Base-by-base conservation (phyloP, 1,284 basidiomycete species). In the Trichosporon ovoides region DNA sequence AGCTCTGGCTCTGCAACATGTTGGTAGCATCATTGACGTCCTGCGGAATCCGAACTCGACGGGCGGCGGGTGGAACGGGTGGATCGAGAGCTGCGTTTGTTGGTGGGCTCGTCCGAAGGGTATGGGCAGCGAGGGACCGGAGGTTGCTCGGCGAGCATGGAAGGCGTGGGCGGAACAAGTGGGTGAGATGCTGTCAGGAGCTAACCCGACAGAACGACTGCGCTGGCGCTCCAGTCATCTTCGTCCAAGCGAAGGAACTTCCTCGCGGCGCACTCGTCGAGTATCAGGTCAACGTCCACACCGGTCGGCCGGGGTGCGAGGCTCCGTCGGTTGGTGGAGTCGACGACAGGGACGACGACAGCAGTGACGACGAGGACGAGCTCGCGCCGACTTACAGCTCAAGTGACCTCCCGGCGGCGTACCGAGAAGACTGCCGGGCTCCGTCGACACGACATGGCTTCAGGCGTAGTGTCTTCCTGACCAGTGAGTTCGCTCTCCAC, bases 1-100 rank as follows among this genome's bases (percentile, higher is more conserved):
- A 1, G 86, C 87, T 1, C 80, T 98, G 2, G 82, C 85, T 0
- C 81, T 87, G 31, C 94, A 97, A 68, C 94, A 98, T 72, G 86
- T 86, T 2, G 76, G 83, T 12, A 83, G 89, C 22, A 83, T 98
- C 36, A 69, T 83, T 0, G 75, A 81, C 3, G 87, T 85, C 0
- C 74, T 89, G 24, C 78, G 80, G 58, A 80, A 75, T 37, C 68
- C 68, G 20, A 67, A 67, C 50, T 82, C 78, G 38, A 80, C 83
- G 2, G 83, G 84, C 2, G 81, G 81, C 4, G 81, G 81, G n/a
- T 87, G 87, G 83, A 73, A 73, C 0, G 87, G 85, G 0, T 81
- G 84, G 70, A 77, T 79, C 2, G 87, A 88, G 66, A 76, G 82
- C 40, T 79, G 79, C 22, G 71, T 89, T 14, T 87, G 85, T 63